Conservation (phyloP, 2,329 filamentous ascomycete species). For the Trichoderma oligosporum region DNA sequence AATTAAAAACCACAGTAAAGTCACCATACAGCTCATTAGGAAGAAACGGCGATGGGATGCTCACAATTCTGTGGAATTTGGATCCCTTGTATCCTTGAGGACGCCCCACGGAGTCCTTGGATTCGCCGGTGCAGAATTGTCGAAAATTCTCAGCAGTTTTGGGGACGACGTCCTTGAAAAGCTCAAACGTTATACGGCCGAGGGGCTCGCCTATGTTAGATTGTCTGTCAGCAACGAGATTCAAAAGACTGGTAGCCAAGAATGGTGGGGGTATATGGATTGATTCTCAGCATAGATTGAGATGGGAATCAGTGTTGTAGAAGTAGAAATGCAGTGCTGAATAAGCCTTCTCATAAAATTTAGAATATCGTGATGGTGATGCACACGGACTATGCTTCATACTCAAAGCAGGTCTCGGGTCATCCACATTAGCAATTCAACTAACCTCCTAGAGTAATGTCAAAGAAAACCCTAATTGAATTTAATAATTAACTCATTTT, state of each 20-base stretch:
- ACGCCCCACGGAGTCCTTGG: slow-evolving; percentile 69
- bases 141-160: slow-evolving; percentile 95
- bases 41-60: slow-evolving; percentile 31
- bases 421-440: slow-evolving; percentile 16
- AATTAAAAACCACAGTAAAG: not conserved
- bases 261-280: not conserved
- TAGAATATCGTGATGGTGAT: too few relatives aligned
- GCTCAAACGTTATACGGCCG: slow-evolving; percentile 83
- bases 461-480: slow-evolving; percentile 61
- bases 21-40: too few relatives aligned
- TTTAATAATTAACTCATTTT: not conserved
- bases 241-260: not conserved
- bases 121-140: slow-evolving; percentile 93
- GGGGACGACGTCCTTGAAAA: slow-evolving; percentile 80
- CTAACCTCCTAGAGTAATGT: slow-evolving; percentile 73
- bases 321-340: not conserved
- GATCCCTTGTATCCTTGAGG: slow-evolving; percentile 92
- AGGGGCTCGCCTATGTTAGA: slow-evolving; percentile 68
- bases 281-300: too few relatives aligned
- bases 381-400: not conserved
- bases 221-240: not conserved
- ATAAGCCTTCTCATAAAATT: not conserved
- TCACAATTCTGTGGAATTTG: slow-evolving; percentile 89
- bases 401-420: not conserved
- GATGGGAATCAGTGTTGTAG: not conserved